These are phyloP conservation scores for Geotrichum candidum DNA, from an alignment of 1,139 yeast genomes.

Conservation along the genomic window DNA sequence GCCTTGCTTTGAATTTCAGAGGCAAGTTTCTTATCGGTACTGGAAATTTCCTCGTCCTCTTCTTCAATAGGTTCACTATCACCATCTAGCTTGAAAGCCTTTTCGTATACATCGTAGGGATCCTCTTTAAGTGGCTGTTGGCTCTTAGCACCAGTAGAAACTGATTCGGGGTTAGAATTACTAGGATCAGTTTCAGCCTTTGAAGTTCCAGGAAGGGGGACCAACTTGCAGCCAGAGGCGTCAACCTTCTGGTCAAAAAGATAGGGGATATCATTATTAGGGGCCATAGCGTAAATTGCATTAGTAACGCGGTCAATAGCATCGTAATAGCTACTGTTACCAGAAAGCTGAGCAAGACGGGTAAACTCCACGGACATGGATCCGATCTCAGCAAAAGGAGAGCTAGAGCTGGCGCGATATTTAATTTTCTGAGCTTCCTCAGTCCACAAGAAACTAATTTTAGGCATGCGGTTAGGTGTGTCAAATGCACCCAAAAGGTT, in stretches of 20 bases:
- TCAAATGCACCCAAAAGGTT: constrained; percentile 63
- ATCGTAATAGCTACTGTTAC: constrained; percentile 46
- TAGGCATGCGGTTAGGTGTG: constrained; percentile 60
- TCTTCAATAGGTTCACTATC: neutral
- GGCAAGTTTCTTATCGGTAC: neutral
- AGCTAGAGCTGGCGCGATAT: constrained; percentile 31
- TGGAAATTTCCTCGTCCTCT: neutral
- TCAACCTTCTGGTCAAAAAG: constrained; percentile 44
- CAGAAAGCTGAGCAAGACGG: constrained; percentile 59
- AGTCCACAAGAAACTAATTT: constrained; percentile 54
- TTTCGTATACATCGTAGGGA: neutral
- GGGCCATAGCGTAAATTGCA: constrained; percentile 35
- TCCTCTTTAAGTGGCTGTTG: neutral
- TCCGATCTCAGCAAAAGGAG: constrained; percentile 61
- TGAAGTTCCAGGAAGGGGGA: neutral
- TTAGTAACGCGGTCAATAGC: constrained; percentile 45
- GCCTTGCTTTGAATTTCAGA: constrained; percentile 1
- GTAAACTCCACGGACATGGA: constrained; percentile 66
- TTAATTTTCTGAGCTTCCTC: constrained; percentile 34
- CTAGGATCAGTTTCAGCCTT: neutral
- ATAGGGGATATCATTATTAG: constrained; percentile 35
- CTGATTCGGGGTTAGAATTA: neutral
- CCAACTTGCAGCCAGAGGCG: constrained; percentile 44
- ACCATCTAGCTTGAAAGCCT: neutral
- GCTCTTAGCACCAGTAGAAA: neutral